A percentile compares a stretch with the other conserved stretches of the same genome.
phyloP scores from a whole-genome alignment of 2,329 filamentous ascomycete genomes.

The Colletotrichum liriopes region DNA sequence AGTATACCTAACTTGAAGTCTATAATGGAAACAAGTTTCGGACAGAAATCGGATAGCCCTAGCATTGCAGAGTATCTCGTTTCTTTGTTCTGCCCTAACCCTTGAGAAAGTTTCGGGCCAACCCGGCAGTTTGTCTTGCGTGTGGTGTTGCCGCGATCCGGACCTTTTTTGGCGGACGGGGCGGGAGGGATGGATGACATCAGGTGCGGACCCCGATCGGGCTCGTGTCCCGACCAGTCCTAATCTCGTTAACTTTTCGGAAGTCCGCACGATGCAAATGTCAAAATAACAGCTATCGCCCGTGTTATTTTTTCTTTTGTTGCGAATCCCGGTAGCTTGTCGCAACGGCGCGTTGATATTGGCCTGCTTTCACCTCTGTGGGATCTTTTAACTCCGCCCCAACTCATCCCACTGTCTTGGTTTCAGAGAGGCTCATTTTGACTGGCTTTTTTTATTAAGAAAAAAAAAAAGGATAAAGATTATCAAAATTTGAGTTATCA shows the following conservation, averaged over 20 bases:
- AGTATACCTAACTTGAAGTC: neutral
- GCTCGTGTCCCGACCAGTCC: neutral
- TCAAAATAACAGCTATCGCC: neutral
- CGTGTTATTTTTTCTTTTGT: neutral
- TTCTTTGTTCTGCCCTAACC: no score
- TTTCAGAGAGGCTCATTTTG: no score
- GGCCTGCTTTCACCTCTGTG: neutral
- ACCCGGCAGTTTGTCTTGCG: neutral
- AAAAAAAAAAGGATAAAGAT: no score
- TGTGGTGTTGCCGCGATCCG: neutral
- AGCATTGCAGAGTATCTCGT: neutral
- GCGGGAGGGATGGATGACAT: neutral
- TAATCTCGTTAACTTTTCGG: neutral
- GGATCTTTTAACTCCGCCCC: neutral
- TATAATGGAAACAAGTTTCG: neutral
- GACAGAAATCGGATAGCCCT: neutral
- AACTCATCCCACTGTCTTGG: neutral
- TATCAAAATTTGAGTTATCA: no score
- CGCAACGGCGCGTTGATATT: neutral
- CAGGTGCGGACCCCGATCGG: neutral
- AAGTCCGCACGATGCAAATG: neutral
- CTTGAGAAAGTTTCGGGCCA: neutral
- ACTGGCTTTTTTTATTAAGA: no score
- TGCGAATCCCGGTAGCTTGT: neutral
- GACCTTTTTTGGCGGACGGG: neutral